Evolutionary conservation across 2,329 filamentous ascomycete genomes (phyloP), one percentile per base, ranked within the genome.

Genomic region (Macrophomina tecta): DNA sequence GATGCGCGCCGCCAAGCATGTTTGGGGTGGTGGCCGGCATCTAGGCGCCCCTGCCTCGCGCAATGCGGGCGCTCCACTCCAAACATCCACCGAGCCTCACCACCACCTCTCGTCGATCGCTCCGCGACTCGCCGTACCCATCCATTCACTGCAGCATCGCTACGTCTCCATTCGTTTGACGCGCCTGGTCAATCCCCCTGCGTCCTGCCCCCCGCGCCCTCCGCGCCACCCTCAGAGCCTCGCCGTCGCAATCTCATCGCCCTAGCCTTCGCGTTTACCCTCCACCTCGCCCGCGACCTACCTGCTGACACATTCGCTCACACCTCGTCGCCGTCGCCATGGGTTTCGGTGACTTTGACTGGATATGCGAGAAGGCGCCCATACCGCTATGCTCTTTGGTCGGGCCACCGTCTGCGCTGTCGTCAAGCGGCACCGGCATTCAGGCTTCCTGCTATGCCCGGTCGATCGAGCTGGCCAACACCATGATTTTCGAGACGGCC

Each of bases 381-480:
- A 84, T 99, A 71, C 95, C 95, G 68, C 82, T 98, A 74, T 99
- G 95, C 82, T 88, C 92, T 63, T 86, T 93, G 66, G 87, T 99
- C 72, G 95, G 95, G 18, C 87, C 90, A 53, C 87, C 90, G 73
- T 89, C 89, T 36, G 83, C 86, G 40, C 88, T 93, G 70, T 86
- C 88, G 28, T 86, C 87, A 23, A 87, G 85, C 71, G 85, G 87
- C 67, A 86, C 90, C 12, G 92, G 93, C 72, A 95, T 97, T 71
- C 90, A 97, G 78, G 89, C 95, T 67, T 88, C 89, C 75, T 99
- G 95, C 84, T 98, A 94, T 82, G 92, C 95, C 68, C 90, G 95
- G 68, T 96, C 95, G 74, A 94, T 99, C 79, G 94, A 97, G 80
- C 81, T 98, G 72, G 95, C 94, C 72, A 99, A 99, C 82, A 99